A percentile compares a stretch with the other conserved stretches of the same genome.
Evolutionary conservation across 1,139 yeast species (phyloP).

Genomic region (Suhomyces terraborum): DNA sequence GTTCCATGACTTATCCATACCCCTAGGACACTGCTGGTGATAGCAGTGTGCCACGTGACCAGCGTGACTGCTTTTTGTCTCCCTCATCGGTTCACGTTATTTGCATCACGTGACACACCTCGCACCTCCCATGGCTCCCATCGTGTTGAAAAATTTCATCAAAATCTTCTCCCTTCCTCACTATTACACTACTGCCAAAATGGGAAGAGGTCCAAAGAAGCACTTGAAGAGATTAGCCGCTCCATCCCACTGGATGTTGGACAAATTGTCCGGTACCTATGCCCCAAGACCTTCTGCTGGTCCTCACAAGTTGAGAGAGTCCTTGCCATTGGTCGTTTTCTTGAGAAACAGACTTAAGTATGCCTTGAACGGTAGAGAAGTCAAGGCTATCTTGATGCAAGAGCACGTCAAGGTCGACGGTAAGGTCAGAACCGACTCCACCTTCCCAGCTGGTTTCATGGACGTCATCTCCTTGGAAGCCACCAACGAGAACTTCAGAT

Average conservation of each 20-base stretch:
- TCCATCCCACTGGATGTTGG: conserved; percentile 99
- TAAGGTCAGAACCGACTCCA: conserved; percentile 98
- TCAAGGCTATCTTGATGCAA: conserved; percentile 98
- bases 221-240: conserved; percentile 98
- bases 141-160: conserved; percentile 10
- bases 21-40: no score
- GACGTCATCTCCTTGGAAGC: conserved; percentile 96
- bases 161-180: not conserved
- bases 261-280: conserved; percentile 98
- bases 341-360: conserved; percentile 99
- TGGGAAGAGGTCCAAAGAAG: conserved; percentile 57
- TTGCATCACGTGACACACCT: not conserved
- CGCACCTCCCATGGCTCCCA: no score
- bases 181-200: conserved; percentile 6
- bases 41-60: not conserved
- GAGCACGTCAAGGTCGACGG: conserved; percentile 99
- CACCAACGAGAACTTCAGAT: conserved; percentile 99
- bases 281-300: conserved; percentile 99
- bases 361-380: conserved; percentile 99
- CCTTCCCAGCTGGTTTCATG: conserved; percentile 99
- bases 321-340: conserved; percentile 96
- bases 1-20: no score
- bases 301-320: conserved; percentile 99
- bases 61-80: not conserved
- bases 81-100: not conserved